These are phyloP conservation scores for Lactarius hengduanensis DNA, from an alignment of 768 basidiomycete species.

Conservation along the genomic window DNA sequence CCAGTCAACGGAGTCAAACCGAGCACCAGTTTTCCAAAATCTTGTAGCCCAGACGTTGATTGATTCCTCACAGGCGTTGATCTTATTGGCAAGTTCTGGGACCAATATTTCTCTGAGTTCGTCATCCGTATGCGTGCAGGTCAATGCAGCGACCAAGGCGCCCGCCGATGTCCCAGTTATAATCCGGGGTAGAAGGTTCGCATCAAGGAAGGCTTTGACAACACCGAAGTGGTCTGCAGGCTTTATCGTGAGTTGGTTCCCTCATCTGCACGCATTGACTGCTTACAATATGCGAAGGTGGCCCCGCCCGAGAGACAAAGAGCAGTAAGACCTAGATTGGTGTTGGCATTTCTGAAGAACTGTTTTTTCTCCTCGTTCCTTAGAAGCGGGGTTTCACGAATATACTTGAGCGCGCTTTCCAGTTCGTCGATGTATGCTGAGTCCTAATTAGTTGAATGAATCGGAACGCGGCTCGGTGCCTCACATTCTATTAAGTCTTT, in stretches of 20 bases:
- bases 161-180: conserved; percentile 95
- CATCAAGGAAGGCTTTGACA: conserved; percentile 88
- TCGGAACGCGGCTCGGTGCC: conserved; percentile 29
- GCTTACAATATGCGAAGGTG: conserved; percentile 87
- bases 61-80: conserved; percentile 81
- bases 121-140: conserved; percentile 84
- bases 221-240: conserved; percentile 82
- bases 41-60: conserved; percentile 67
- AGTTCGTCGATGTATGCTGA: conserved; percentile 81
- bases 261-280: background rate
- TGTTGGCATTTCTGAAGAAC: conserved; percentile 88
- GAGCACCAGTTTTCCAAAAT: conserved; percentile 84
- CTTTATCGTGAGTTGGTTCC: background rate
- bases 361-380: conserved; percentile 85
- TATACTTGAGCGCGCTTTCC: conserved; percentile 67
- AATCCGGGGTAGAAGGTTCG: conserved; percentile 82
- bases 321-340: conserved; percentile 88
- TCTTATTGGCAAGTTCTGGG: conserved; percentile 79
- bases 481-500: conserved; percentile 86
- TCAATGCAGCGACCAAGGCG: conserved; percentile 70
- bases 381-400: conserved; percentile 71
- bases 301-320: conserved; percentile 96
- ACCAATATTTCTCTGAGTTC: conserved; percentile 77
- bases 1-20: conserved; percentile 90
- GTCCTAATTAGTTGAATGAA: background rate